These are phyloP conservation scores for Pseudocohnilembus persalinus DNA, from an alignment of 169 alveolate genomes.

Conservation along the genomic window DNA sequence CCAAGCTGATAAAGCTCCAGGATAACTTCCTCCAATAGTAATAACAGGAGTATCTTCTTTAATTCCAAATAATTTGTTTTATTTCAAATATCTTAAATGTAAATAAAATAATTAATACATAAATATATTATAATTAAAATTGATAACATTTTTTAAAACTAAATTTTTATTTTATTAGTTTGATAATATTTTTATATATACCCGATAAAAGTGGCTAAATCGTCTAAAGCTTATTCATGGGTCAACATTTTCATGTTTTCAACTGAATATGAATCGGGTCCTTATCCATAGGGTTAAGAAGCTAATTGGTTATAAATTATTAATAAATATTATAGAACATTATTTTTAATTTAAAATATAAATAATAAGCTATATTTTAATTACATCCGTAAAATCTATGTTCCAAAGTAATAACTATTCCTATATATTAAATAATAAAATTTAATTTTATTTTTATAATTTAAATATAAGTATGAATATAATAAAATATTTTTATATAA, in stretches of 20 bases:
- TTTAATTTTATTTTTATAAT: no score
- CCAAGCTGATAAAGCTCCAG: slow-evolving; percentile 82
- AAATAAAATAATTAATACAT: background rate
- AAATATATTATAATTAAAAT: no score
- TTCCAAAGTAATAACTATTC: slow-evolving; percentile 45
- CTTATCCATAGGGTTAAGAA: slow-evolving; percentile 55
- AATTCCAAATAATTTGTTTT: background rate
- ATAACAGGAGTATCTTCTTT: slow-evolving; percentile 41
- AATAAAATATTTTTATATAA: no score
- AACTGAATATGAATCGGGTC: slow-evolving; percentile 18
- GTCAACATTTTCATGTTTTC: slow-evolving; percentile 49
- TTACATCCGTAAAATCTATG: slow-evolving; percentile 64
- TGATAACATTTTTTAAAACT: background rate
- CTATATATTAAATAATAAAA: background rate
- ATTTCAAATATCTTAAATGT: background rate
- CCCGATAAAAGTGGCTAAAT: slow-evolving; percentile 48
- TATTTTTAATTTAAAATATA: no score
- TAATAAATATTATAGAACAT: no score
- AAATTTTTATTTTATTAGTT: no score
- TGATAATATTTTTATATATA: slow-evolving; percentile 21
- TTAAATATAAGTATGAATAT: no score
- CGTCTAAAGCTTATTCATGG: slow-evolving; percentile 57
- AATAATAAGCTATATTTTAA: background rate
- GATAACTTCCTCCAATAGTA: slow-evolving; percentile 77
- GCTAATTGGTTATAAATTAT: no score